Percentiles rank a stretch among this genome's conserved stretches.
phyloP scores from a whole-genome alignment of 208 protist genomes.

The Trypanosoma brucei region DNA sequence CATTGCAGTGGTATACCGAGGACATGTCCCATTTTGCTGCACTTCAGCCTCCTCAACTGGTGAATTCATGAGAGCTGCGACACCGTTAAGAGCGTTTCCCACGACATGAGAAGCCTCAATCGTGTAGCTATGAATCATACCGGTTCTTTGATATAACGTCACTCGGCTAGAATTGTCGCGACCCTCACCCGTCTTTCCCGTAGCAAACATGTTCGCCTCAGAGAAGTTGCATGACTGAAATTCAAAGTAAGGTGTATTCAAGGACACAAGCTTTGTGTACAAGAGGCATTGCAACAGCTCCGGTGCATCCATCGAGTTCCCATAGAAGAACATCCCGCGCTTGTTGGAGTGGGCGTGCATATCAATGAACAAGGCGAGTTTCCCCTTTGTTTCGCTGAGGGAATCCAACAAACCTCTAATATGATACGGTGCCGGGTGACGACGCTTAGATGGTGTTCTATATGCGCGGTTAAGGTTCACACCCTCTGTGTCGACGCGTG shows the following conservation, averaged over 20 bases:
- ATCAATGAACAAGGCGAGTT: constrained; percentile 85
- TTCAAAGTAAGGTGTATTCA: constrained; percentile 91
- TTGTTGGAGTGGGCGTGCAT: constrained; percentile 94
- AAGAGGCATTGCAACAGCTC: constrained; percentile 79
- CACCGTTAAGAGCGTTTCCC: constrained; percentile 49
- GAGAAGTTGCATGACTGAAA: constrained; percentile 91
- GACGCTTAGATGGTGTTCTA: constrained; percentile 47
- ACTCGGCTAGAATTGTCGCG: constrained; percentile 90
- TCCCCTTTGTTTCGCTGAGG: constrained; percentile 26
- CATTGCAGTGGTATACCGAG: constrained; percentile 51
- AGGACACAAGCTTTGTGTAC: constrained; percentile 82
- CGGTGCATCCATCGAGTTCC: constrained; percentile 74
- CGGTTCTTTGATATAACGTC: constrained; percentile 68
- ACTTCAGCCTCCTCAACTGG: constrained; percentile 28
- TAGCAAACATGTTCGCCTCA: constrained; percentile 87
- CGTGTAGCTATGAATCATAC: constrained; percentile 84
- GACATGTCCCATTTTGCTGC: constrained; percentile 13
- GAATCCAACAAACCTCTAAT: constrained; percentile 50
- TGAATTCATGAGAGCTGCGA: constrained; percentile 30
- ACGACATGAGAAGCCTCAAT: constrained; percentile 90
- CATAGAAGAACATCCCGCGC: constrained; percentile 92
- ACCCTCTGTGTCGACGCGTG: constrained; percentile 87
- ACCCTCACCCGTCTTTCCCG: constrained; percentile 80
- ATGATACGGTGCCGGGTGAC: constrained; percentile 79
- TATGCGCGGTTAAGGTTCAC: constrained; percentile 94